Evolutionary conservation across 441 rosid genomes (phyloP), one percentile per base, ranked within the genome.

Genomic region (Codiaeum variegatum): DNA sequence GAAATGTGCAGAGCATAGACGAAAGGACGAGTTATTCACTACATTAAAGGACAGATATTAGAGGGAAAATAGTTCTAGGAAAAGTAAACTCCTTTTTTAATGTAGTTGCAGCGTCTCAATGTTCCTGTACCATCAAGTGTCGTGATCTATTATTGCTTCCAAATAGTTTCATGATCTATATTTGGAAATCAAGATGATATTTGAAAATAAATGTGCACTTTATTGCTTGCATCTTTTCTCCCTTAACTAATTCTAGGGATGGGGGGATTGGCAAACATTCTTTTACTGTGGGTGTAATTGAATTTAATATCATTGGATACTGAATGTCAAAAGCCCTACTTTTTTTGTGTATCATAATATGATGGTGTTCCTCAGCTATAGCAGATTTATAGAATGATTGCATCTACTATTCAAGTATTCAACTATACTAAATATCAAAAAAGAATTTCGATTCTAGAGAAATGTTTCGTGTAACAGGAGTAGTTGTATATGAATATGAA

Each of bases 401-500:
- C 70, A 69, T 58, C 52, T 67, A 29, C 59, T 1, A 26, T 76
- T 67, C 67, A 60, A 24, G 34, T 62, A 28, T 59, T 54, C 49
- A 62, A 76, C 46, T 60, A 49, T 49, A 71, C 23, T 76, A 29
- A 61, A 62, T 73, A 46, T 60, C 67, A 75, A 58, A 51, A 67
- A 69, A 49, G 31, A 32, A 29, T 70, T 21, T 49, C n/a, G 3
- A 29, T 59, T 19, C 31, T 51, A 26, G 26, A 42, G 29, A 40
- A 44, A 18, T 62, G 68, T 72, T 71, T 70, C 77, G 54, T 82
- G 79, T 77, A 52, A 58, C 87, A 93, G 99, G 98, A 74, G 91
- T 96, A 59, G 83, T 96, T 67, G 98, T 96, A 28, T 96, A 93
- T 73, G 99, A 96, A 77, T 92, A 91, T 73, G 99, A 92, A 78